Evolutionary conservation across 257 asterid genomes (phyloP).

Genomic region (Rubia yunnanensis): DNA sequence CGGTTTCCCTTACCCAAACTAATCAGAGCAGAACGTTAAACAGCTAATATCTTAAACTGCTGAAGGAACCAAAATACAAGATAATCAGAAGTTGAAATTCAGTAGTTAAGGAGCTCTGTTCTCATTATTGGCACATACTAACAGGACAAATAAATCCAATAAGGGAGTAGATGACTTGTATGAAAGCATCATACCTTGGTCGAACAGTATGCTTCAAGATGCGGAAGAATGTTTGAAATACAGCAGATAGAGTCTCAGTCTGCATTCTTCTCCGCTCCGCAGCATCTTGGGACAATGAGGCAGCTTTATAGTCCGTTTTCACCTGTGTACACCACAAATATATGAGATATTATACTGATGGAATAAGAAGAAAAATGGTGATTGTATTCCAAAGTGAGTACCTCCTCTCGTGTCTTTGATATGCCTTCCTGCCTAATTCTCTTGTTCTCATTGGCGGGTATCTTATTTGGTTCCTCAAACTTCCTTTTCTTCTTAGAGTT

Average conservation of each 20-base stretch:
- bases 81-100: not conserved
- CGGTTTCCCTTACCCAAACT: not conserved
- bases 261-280: constrained; percentile 74
- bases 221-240: constrained; percentile 70
- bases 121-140: not conserved
- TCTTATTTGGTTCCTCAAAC: constrained; percentile 45
- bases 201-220: constrained; percentile 55
- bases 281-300: constrained; percentile 72
- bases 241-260: constrained; percentile 68
- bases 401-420: constrained; percentile 87
- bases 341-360: constrained; percentile 8
- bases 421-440: constrained; percentile 48
- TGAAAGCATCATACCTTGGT: constrained; percentile 31
- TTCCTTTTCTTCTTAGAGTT: constrained; percentile 57
- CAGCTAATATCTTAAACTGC: too few species aligned
- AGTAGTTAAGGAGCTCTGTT: not conserved
- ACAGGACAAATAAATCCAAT: not conserved
- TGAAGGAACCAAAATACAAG: not conserved
- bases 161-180: not conserved
- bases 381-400: constrained; percentile 15
- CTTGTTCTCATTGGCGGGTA: constrained; percentile 58
- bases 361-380: not conserved
- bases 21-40: not conserved
- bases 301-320: constrained; percentile 71
- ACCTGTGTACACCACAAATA: constrained; percentile 45